Conservation (phyloP, 352 stramenopile genomes). For the Blastocystis sp. region DNA sequence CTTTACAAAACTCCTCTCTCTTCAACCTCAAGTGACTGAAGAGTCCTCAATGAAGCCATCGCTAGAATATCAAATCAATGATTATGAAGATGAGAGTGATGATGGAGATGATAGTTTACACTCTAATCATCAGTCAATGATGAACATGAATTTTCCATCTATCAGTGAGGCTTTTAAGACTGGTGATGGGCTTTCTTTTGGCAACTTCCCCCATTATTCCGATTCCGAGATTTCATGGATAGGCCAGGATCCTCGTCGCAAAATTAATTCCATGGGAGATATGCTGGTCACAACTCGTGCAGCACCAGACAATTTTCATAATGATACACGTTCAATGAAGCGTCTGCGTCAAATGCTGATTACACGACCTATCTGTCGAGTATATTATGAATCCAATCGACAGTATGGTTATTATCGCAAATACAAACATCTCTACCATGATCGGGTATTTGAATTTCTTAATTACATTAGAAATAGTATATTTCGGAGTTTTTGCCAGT, state of each 20-base stretch:
- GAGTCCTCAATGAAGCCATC: not conserved
- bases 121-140: not conserved
- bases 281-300: not conserved
- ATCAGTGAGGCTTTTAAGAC: slow-evolving; percentile 15
- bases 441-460: not conserved
- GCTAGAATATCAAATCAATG: not conserved
- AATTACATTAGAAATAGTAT: not conserved
- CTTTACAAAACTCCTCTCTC: not conserved
- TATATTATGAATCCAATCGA: slow-evolving; percentile 37
- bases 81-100: not conserved
- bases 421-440: slow-evolving; percentile 32
- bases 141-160: slow-evolving; percentile 37
- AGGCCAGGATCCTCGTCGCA: not conserved
- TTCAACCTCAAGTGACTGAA: not conserved
- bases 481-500: slow-evolving; percentile 53
- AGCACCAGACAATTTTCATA: not conserved
- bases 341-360: slow-evolving; percentile 26
- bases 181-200: not conserved
- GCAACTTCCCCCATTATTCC: not conserved
- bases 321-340: not conserved
- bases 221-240: not conserved
- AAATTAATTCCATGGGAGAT: not conserved
- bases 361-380: slow-evolving; percentile 8
- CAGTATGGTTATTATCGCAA: slow-evolving; percentile 23
- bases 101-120: not conserved